phyloP scores from a whole-genome alignment of 1,284 basidiomycete species.

The Puccinia horiana region DNA sequence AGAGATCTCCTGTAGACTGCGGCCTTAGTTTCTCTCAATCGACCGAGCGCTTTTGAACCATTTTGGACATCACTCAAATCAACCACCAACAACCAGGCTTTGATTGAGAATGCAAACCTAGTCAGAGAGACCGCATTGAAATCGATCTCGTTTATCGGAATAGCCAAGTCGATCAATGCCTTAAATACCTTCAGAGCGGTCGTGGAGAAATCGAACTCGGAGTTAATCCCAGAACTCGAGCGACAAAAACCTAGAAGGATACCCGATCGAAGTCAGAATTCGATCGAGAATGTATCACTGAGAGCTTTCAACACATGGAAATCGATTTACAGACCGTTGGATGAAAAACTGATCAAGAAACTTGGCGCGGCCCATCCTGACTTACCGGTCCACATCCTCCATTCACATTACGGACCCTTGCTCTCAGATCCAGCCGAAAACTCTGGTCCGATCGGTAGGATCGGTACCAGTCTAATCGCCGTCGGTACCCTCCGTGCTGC shows the following conservation, averaged over 20 bases:
- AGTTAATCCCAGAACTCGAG: constrained; percentile 34
- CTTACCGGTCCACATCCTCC: constrained; percentile 83
- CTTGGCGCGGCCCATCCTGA: constrained; percentile 73
- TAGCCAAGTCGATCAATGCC: constrained; percentile 70
- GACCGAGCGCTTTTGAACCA: constrained; percentile 37
- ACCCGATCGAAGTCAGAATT: background rate
- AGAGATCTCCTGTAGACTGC: background rate
- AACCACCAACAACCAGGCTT: background rate
- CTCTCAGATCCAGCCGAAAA: constrained; percentile 71
- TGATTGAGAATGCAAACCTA: constrained; percentile 66
- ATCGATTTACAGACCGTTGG: constrained; percentile 86
- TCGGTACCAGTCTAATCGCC: constrained; percentile 83
- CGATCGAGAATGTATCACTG: constrained; percentile 20
- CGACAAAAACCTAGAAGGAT: background rate
- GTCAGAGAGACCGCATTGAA: constrained; percentile 94
- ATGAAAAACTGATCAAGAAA: constrained; percentile 83
- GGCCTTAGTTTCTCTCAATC: constrained; percentile 51
- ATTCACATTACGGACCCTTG: constrained; percentile 80
- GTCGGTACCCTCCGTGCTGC: constrained; percentile 88
- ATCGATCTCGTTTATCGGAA: constrained; percentile 87
- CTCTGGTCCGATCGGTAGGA: constrained; percentile 70
- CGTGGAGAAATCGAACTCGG: constrained; percentile 48
- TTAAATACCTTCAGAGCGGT: constrained; percentile 4
- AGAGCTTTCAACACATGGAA: constrained; percentile 66
- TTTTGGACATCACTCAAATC: background rate